A percentile compares a stretch with the other conserved stretches of the same genome.
Evolutionary conservation across 108 stramenopile species (phyloP).

Genomic region (Pseudonitzschia multistriata): DNA sequence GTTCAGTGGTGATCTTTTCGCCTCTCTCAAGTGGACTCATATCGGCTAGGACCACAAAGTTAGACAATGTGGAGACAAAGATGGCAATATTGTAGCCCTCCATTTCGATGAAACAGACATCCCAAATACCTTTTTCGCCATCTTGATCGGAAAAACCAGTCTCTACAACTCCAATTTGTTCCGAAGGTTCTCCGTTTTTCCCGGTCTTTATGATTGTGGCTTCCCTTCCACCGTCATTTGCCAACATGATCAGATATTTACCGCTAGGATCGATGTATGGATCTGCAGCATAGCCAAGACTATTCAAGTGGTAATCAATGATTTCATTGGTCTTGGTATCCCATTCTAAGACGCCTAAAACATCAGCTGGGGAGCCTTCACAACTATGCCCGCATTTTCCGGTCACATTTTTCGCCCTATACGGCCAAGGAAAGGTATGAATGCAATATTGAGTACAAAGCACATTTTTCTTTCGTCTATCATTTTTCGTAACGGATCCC

Average conservation of each 20-base stretch:
- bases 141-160: slow-evolving; percentile 4
- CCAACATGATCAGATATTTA: not conserved
- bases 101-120: slow-evolving; percentile 3
- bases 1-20: not conserved
- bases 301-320: slow-evolving; percentile 3
- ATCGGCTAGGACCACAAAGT: not conserved
- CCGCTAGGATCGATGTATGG: not conserved
- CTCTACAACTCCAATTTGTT: not conserved
- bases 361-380: slow-evolving; percentile 4
- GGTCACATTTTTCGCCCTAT: not conserved
- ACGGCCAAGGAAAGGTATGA: not conserved
- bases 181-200: slow-evolving; percentile 1
- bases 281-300: slow-evolving; percentile 4
- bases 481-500: too few species aligned
- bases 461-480: too few species aligned
- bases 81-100: slow-evolving; percentile 5
- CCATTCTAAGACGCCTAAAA: slow-evolving; percentile 5
- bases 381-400: slow-evolving; percentile 1
- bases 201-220: slow-evolving; percentile 7
- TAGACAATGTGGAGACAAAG: not conserved
- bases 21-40: not conserved
- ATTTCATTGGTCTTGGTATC: slow-evolving; percentile 5
- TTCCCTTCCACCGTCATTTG: slow-evolving; percentile 4
- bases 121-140: slow-evolving; percentile 6
- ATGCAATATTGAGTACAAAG: not conserved